These are phyloP conservation scores for Danielia oregonensis DNA, from an alignment of 805 yeast genomes.

Conservation along the genomic window DNA sequence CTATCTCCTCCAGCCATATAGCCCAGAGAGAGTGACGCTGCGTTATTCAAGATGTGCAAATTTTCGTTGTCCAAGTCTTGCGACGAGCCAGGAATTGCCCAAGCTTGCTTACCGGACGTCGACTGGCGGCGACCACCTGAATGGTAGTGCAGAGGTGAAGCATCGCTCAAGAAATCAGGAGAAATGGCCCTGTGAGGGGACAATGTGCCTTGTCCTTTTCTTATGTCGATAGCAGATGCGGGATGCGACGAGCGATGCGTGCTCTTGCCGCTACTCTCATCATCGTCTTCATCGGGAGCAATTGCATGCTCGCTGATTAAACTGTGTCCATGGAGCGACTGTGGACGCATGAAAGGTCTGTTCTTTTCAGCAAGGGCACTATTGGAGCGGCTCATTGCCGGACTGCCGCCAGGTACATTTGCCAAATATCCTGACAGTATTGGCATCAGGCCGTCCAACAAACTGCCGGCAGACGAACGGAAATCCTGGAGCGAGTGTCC, in stretches of 20 bases:
- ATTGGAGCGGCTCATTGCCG: neutral
- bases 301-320: neutral
- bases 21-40: slow-evolving; percentile 11
- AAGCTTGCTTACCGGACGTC: too few relatives aligned
- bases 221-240: neutral
- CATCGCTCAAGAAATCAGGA: neutral
- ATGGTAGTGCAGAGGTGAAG: neutral
- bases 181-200: neutral
- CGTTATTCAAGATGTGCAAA: slow-evolving; percentile 17
- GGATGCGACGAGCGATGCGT: too few relatives aligned
- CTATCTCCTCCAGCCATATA: slow-evolving; percentile 2
- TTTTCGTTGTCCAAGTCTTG: slow-evolving; percentile 37
- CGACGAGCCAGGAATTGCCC: slow-evolving; percentile 2
- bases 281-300: too few relatives aligned
- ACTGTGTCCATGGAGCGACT: neutral
- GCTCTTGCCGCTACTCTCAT: too few relatives aligned
- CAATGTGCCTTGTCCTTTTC: too few relatives aligned
- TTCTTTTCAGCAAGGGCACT: neutral
- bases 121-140: too few relatives aligned
- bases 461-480: slow-evolving; percentile 1
- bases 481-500: neutral
- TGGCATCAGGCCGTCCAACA: too few relatives aligned
- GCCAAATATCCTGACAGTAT: too few relatives aligned
- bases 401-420: too few relatives aligned
- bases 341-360: neutral